phyloP scores from a whole-genome alignment of 2,329 filamentous ascomycete genomes.

The Elsinoe australis region DNA sequence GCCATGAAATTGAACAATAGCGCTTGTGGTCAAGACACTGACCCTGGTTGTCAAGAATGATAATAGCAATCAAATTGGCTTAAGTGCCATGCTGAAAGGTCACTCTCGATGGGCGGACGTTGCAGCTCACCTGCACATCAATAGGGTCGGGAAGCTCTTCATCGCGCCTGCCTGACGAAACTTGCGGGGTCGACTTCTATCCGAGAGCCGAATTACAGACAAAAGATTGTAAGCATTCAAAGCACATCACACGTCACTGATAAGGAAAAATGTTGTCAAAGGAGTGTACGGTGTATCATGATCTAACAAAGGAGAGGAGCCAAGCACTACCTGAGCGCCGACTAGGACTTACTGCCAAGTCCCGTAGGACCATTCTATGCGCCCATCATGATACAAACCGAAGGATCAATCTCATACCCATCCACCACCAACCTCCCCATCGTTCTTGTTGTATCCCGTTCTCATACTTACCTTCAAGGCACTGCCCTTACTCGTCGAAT shows the following conservation, averaged over 20 bases:
- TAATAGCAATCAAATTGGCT: no score
- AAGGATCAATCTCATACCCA: not conserved
- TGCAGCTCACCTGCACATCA: no score
- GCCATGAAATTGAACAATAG: not conserved
- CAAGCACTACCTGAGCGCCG: conserved; percentile 1
- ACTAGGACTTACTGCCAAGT: conserved; percentile 4
- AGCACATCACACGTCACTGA: no score
- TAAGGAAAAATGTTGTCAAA: conserved; percentile 1
- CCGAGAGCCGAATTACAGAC: not conserved
- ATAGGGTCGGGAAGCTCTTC: not conserved
- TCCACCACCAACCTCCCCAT: not conserved
- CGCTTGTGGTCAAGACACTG: not conserved
- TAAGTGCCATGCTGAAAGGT: no score
- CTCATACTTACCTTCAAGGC: not conserved
- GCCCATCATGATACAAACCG: conserved; percentile 9
- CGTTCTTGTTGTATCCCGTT: not conserved
- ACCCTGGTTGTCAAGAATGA: no score
- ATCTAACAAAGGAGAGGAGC: conserved; percentile 14
- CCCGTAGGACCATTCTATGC: not conserved
- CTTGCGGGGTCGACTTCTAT: no score
- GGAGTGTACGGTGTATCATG: conserved; percentile 12
- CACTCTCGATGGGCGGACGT: no score
- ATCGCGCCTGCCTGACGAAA: not conserved
- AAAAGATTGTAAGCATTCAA: not conserved
- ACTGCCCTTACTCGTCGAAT: not conserved